Evolutionary conservation across 495 filamentous ascomycete species (phyloP).

Genomic region (Pyrenula aspistea): DNA sequence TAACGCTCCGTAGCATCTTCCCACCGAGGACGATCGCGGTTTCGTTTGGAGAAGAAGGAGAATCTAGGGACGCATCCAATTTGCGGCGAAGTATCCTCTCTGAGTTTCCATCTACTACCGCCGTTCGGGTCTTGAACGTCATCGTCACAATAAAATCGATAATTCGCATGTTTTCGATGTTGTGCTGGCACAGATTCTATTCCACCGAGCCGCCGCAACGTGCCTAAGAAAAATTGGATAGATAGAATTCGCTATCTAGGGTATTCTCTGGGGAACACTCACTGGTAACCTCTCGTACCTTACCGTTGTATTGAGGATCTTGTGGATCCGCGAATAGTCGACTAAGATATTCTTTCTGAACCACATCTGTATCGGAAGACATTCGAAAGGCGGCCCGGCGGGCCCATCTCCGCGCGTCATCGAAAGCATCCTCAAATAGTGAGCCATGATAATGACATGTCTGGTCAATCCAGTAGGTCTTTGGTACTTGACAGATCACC

Average conservation of each 20-base stretch:
- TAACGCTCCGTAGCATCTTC: background rate
- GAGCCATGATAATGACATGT: background rate
- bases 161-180: background rate
- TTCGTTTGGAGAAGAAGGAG: background rate
- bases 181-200: background rate
- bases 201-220: background rate
- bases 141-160: background rate
- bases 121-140: background rate
- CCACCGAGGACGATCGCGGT: background rate
- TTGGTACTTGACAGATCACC: background rate
- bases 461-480: background rate
- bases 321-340: background rate
- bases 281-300: background rate
- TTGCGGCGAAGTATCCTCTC: background rate
- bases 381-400: background rate
- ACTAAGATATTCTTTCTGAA: background rate
- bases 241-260: too few relatives aligned
- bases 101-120: background rate
- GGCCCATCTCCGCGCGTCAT: background rate
- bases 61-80: background rate
- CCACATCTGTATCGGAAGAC: background rate
- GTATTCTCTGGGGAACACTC: too few relatives aligned
- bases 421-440: background rate
- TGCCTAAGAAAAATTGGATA: background rate
- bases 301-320: background rate